These are phyloP conservation scores for Suhomyces anneliseae DNA, from an alignment of 1,139 yeast genomes.

Conservation along the genomic window DNA sequence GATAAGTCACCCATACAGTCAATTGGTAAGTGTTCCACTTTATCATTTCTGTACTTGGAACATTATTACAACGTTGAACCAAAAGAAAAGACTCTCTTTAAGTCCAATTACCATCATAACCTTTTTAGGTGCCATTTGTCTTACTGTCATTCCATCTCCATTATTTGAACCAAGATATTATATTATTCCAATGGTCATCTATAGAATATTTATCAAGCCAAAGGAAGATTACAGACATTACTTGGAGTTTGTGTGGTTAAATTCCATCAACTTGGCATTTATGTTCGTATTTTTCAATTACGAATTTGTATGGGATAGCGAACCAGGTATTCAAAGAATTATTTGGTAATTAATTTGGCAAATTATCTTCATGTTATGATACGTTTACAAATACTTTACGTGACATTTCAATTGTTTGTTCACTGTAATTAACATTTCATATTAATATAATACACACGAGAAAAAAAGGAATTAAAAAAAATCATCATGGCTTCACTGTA, in stretches of 20 bases:
- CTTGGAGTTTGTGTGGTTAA: slow-evolving; percentile 63
- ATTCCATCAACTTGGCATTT: slow-evolving; percentile 52
- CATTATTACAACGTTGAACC: slow-evolving; percentile 29
- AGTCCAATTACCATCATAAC: slow-evolving; percentile 43
- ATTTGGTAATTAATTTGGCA: slow-evolving; percentile 59
- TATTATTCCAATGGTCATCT: slow-evolving; percentile 73
- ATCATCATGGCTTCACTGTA: not conserved
- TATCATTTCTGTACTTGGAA: slow-evolving; percentile 71
- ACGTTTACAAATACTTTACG: no score
- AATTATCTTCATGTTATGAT: no score
- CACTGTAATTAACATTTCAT: no score
- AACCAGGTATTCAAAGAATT: slow-evolving; percentile 66
- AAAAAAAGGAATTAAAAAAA: not conserved
- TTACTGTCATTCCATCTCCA: slow-evolving; percentile 84
- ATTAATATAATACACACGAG: no score
- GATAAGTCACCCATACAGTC: slow-evolving; percentile 43
- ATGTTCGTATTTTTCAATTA: slow-evolving; percentile 56
- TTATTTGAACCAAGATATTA: slow-evolving; percentile 92
- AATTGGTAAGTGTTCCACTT: slow-evolving; percentile 55
- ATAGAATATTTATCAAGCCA: slow-evolving; percentile 61
- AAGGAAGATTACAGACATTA: slow-evolving; percentile 32
- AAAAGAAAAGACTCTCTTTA: slow-evolving; percentile 16
- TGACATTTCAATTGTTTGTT: not conserved
- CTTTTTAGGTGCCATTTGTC: slow-evolving; percentile 50
- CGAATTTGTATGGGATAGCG: slow-evolving; percentile 70